Conservation (phyloP, 805 yeast species). For the Lipomyces orientalis region DNA sequence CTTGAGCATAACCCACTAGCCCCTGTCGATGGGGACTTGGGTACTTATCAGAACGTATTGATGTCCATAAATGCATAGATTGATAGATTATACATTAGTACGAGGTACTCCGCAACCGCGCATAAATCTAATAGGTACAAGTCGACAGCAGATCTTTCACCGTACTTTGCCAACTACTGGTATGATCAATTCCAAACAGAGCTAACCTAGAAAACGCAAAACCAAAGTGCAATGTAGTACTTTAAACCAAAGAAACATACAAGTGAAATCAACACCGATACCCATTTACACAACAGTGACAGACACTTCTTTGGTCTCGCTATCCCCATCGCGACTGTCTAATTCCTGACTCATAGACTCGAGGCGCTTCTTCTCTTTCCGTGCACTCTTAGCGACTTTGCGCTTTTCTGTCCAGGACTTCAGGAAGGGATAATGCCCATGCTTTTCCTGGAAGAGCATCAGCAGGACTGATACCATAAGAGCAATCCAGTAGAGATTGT, state of each 20-base stretch:
- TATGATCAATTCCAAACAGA: background rate
- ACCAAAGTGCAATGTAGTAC: background rate
- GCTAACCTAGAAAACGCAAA: background rate
- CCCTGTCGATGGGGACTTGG: too few species aligned
- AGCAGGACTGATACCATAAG: slow-evolving; percentile 60
- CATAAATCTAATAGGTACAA: background rate
- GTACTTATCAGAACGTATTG: too few species aligned
- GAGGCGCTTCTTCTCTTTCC: background rate
- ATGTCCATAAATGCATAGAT: background rate
- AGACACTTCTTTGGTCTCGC: background rate
- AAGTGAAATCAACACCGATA: background rate
- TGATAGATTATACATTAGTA: background rate
- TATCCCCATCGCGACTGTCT: background rate
- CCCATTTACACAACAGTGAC: background rate
- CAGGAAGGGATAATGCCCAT: slow-evolving; percentile 51
- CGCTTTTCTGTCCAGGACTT: slow-evolving; percentile 20
- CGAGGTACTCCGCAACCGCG: background rate
- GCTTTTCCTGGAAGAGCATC: slow-evolving; percentile 83
- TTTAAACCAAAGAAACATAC: background rate
- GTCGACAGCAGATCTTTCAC: background rate
- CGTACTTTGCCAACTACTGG: background rate
- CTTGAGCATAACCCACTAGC: too few species aligned
- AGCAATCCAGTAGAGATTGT: slow-evolving; percentile 85
- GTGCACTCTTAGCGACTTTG: slow-evolving; percentile 22
- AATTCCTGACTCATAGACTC: background rate